Base-by-base conservation (phyloP, 2,329 filamentous ascomycete genomes). In the Lasiodiplodia sp. region DNA sequence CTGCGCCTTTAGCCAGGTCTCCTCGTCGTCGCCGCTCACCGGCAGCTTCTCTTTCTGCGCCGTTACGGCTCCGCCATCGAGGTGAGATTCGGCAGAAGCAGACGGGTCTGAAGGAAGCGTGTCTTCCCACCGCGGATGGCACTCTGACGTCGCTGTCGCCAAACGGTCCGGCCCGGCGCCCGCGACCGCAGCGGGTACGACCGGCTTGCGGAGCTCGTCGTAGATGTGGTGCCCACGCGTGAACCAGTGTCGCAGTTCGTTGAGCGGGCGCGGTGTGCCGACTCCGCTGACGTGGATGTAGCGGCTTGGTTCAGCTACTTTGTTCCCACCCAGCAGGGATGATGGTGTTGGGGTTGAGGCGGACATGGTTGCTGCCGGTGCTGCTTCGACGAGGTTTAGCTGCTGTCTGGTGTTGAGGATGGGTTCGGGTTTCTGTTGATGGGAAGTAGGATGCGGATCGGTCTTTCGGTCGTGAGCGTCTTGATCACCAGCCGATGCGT, bases 191-290 rank as follows among this genome's bases (percentile, higher is more conserved):
- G 25, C 7, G 3, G 60, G 60, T 7, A 64, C 25, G 31, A 52
- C 60, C 6, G 60, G 60, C 5, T 18, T 3, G 18, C 28, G 25
- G 14, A 64, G 28, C 47, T 64, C 47, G 31, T 64, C 60, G 47
- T 64, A 64, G 60, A 64, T 52, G 47, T 52, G 25, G 10, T 31
- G 60, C 11, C 60, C 60, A 7, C 60, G 60, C n/a, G 18, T 23
- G 47, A 52, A 52, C 60, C 60, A 64, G 12, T 52, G 31, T 2
- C 60, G 28, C 12, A 64, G 47, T 11, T 52, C 44, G 11, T 4
- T 28, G 60, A 64, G 60, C 8, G 60, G 47, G 11, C 31, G 60
- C 4, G 60, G 60, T n/a, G 21, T 38, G 28, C 25, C 28, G 6
- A 64, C 4, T n/a, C 60, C 60, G 44, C 28, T 38, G n/a, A 64